Conservation (phyloP, 331 rosid genomes). For the Quercus tomentella region DNA sequence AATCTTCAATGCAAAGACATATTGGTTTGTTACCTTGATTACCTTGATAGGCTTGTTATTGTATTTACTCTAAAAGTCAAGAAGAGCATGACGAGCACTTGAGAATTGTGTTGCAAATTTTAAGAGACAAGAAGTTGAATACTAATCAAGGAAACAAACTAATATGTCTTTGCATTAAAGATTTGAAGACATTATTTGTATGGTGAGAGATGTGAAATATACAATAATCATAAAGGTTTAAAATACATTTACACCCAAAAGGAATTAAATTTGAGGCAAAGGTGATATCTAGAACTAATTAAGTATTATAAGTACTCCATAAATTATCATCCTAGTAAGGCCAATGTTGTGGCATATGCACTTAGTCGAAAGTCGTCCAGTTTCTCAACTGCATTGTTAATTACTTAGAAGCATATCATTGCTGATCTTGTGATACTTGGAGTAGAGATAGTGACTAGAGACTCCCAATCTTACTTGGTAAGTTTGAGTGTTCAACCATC, state of each 20-base stretch:
- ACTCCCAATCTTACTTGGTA: neutral
- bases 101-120: too few relatives aligned
- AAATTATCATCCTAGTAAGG: neutral
- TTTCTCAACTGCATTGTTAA: neutral
- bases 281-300: neutral
- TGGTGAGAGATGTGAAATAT: neutral
- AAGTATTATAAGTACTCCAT: neutral
- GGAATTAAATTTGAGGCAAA: neutral
- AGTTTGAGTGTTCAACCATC: neutral
- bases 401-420: neutral
- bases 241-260: neutral
- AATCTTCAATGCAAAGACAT: neutral
- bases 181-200: neutral
- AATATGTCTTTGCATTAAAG: neutral
- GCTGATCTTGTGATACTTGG: neutral
- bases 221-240: neutral
- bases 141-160: too few relatives aligned
- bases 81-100: too few relatives aligned
- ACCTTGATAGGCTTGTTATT: too few relatives aligned
- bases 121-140: too few relatives aligned
- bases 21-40: too few relatives aligned
- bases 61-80: too few relatives aligned
- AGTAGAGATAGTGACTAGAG: neutral
- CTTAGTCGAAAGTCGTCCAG: neutral
- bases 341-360: neutral